Evolutionary conservation across 192 early-diverging fungal species (phyloP), one percentile per base, ranked within the genome.

Genomic region (Linnemannia exigua): DNA sequence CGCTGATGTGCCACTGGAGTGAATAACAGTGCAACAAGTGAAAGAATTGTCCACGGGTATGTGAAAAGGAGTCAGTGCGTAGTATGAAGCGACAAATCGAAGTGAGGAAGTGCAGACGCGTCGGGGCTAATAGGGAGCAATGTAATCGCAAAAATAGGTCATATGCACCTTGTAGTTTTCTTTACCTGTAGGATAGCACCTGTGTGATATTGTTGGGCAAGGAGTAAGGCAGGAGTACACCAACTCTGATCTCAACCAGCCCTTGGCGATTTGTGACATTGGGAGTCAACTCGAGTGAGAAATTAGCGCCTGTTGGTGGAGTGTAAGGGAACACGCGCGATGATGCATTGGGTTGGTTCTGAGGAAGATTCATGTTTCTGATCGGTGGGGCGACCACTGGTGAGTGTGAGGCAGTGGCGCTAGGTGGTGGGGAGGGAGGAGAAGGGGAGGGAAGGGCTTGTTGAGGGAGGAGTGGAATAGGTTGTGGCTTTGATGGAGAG

Each of bases 1-100:
- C 5, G 90, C 90, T 8, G 90, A 91, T 11, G 88, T 84, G 11
- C 90, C 90, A 78, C 90, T 91, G n/a, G n/a, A 67, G 3, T 44
- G 3, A 44, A 9, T 6, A 44, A 44, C 41, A 16, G 37, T 31
- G 25, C 1, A 69, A 35, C 37, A 68, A 47, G 28, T 3, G 44
- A 9, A 61, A 63, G 6, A 63, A 31, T 14, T 3, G 28, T 63
- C 41, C 41, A 44, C 58, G 58, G 58, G 14, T 63, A 31, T n/a
- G n/a, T n/a, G n/a, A n/a, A n/a, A n/a, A n/a, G 54, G 9, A 31
- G 58, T 63, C 58, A 63, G 58, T 63, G 58, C 58, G 28, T 63
- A 6, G 52, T 25, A 8, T n/a, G n/a, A n/a, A 8, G 51, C 22
- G 20, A 20, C n/a, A 61, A 61, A 28, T 61, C 12, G n/a, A 9